phyloP scores from a whole-genome alignment of 2,329 filamentous ascomycete species.

The Aureobasidium vineae region DNA sequence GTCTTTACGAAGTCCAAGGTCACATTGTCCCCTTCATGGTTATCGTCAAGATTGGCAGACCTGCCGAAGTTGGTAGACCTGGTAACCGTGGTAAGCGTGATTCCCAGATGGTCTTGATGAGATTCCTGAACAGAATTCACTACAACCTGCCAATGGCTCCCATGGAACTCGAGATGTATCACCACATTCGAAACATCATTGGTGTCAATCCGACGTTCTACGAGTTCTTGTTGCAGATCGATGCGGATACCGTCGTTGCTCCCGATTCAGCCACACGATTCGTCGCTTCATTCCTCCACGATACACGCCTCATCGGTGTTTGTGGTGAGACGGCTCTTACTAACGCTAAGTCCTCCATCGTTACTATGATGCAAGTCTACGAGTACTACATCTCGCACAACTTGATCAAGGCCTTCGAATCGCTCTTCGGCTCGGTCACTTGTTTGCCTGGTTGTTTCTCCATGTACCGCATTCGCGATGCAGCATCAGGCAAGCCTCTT shows the following conservation, averaged over 20 bases:
- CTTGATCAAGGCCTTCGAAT: constrained; percentile 93
- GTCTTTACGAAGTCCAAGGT: constrained; percentile 94
- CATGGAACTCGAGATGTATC: constrained; percentile 95
- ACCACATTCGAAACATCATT: constrained; percentile 98
- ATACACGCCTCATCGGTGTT: constrained; percentile 88
- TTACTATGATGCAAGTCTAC: constrained; percentile 99
- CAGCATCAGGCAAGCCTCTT: constrained; percentile 90
- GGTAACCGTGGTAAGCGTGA: constrained; percentile 99
- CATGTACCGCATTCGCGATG: constrained; percentile 96
- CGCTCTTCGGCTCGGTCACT: constrained; percentile 93
- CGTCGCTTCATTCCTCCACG: constrained; percentile 84
- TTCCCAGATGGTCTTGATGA: constrained; percentile 97
- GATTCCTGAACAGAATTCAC: constrained; percentile 98
- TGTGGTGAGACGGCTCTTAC: constrained; percentile 93
- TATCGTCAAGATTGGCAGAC: constrained; percentile 90
- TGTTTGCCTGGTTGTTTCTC: constrained; percentile 98
- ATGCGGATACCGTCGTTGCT: constrained; percentile 93
- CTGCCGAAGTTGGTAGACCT: constrained; percentile 68
- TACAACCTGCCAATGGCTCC: constrained; percentile 97
- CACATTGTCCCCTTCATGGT: constrained; percentile 98
- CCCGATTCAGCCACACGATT: constrained; percentile 88
- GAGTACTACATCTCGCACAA: constrained; percentile 99
- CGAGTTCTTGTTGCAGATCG: constrained; percentile 93
- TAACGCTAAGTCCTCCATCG: constrained; percentile 88
- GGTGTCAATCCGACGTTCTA: constrained; percentile 98